A percentile compares a stretch with the other conserved stretches of the same genome.
Conservation (phyloP, 1,139 yeast species). For the Tardiomyces depauwii region DNA sequence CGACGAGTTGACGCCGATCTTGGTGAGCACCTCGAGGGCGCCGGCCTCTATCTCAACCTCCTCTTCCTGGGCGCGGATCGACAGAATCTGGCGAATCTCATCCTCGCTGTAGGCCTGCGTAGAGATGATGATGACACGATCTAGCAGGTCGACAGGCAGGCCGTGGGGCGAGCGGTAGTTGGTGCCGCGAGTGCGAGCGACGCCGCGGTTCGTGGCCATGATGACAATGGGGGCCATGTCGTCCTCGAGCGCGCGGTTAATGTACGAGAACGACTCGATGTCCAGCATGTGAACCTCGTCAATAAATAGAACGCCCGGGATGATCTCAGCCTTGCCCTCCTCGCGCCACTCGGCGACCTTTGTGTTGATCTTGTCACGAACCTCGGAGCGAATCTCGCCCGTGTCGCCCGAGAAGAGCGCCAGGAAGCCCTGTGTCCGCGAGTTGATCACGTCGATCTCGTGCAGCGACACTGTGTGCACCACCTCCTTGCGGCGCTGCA, state of each 20-base stretch:
- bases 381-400: slow-evolving; percentile 93
- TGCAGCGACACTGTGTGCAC: slow-evolving; percentile 95
- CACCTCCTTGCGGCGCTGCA: slow-evolving; percentile 89
- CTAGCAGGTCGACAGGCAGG: slow-evolving; percentile 85
- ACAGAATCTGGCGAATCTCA: slow-evolving; percentile 75
- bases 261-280: slow-evolving; percentile 90
- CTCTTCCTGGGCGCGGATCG: slow-evolving; percentile 92
- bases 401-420: slow-evolving; percentile 96
- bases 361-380: slow-evolving; percentile 91
- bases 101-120: slow-evolving; percentile 67
- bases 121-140: slow-evolving; percentile 86
- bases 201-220: slow-evolving; percentile 97
- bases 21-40: slow-evolving; percentile 81
- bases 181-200: slow-evolving; percentile 87
- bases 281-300: slow-evolving; percentile 99
- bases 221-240: slow-evolving; percentile 95
- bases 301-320: slow-evolving; percentile 96
- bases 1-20: slow-evolving; percentile 87
- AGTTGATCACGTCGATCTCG: slow-evolving; percentile 96
- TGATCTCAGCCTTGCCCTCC: slow-evolving; percentile 97
- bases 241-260: slow-evolving; percentile 93
- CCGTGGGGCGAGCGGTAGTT: slow-evolving; percentile 94
- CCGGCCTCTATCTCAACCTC: slow-evolving; percentile 79
- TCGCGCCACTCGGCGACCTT: slow-evolving; percentile 99
- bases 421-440: slow-evolving; percentile 94